Evolutionary conservation across 2,329 filamentous ascomycete genomes (phyloP), one percentile per base, ranked within the genome.

Genomic region (Clarireedia hainanense): DNA sequence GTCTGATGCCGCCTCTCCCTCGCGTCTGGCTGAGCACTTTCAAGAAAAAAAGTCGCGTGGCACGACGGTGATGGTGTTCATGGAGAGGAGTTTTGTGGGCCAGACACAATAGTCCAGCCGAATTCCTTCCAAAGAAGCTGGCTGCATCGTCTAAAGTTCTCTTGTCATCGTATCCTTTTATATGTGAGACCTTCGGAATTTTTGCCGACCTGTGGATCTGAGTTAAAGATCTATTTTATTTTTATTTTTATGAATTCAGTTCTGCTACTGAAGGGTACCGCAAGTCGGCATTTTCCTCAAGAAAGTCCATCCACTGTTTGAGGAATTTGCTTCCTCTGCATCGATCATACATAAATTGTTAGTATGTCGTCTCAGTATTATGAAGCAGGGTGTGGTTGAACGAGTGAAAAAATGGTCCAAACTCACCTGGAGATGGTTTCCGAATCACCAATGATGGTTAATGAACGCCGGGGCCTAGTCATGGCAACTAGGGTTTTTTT

Each of bases 401-500:
- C 20, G 47, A 58, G 47, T 45, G 57, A 58, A 58, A 48, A 50
- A 40, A 26, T 51, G 52, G 58, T 61, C 55, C 50, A 50, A 58
- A 83, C 88, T 80, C 76, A 95, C 84, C 34, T 49, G 72, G 86
- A 85, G 55, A 96, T 56, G 3, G 92, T 97, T 70, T 96, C 94
- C 57, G 90, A 94, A 71, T 99, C 94, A 46, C 92, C 94, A 65
- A 96, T 86, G 17, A 99, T 80, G 60, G 89, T 94, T 45, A 99
- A 77, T 68, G 94, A 92, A 64, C 94, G 82, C 74, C 88, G 92
- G 5, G 94, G 90, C 62, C 94, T 83, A 60, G 94, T 99, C 91
- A 99, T 97, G 52, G 94, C 92, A 64, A 97, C 91, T 95, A 34
- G n/a, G 15, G 50, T 50, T 40, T 15, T 30, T 30, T 30, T 30